Percentiles rank a stretch among this genome's conserved stretches.
phyloP scores from a whole-genome alignment of 2,329 filamentous ascomycete species.

The Pezicula carpinea region DNA sequence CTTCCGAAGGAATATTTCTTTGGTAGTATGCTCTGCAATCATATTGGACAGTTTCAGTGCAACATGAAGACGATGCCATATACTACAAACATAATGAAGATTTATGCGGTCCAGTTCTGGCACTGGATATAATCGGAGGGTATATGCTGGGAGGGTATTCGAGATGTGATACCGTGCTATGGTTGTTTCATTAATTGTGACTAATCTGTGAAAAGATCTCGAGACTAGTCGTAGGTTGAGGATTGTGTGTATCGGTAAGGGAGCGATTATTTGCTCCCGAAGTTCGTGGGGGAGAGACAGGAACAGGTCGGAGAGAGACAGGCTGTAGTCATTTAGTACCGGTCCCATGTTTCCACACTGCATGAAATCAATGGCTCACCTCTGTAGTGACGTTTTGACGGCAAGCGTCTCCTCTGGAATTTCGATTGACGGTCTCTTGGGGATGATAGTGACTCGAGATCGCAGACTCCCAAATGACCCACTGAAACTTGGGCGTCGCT shows the following conservation, averaged over 20 bases:
- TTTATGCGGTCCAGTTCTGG: constrained; percentile 44
- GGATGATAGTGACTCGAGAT: constrained; percentile 24
- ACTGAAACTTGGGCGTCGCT: constrained; percentile 27
- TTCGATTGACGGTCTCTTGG: constrained; percentile 24
- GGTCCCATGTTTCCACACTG: too few species aligned
- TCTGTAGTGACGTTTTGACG: constrained; percentile 15
- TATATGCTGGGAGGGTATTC: constrained; percentile 56
- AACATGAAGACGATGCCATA: constrained; percentile 63
- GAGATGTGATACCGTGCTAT: constrained; percentile 59
- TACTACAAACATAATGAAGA: constrained; percentile 57
- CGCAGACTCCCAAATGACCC: constrained; percentile 27
- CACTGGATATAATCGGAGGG: constrained; percentile 53
- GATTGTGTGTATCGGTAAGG: constrained; percentile 55
- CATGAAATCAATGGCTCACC: background rate
- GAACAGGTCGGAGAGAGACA: constrained; percentile 54
- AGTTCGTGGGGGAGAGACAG: constrained; percentile 55
- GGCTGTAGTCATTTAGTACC: constrained; percentile 7
- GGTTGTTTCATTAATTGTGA: constrained; percentile 55
- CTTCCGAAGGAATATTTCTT: constrained; percentile 58
- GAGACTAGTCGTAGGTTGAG: constrained; percentile 55
- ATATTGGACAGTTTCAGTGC: constrained; percentile 56
- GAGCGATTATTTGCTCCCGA: constrained; percentile 57
- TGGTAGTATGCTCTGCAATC: constrained; percentile 61
- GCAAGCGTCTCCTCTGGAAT: constrained; percentile 22
- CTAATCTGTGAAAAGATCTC: constrained; percentile 53